These are phyloP conservation scores for Pythium vanterpoolii DNA, from an alignment of 352 stramenopile species.

Conservation along the genomic window DNA sequence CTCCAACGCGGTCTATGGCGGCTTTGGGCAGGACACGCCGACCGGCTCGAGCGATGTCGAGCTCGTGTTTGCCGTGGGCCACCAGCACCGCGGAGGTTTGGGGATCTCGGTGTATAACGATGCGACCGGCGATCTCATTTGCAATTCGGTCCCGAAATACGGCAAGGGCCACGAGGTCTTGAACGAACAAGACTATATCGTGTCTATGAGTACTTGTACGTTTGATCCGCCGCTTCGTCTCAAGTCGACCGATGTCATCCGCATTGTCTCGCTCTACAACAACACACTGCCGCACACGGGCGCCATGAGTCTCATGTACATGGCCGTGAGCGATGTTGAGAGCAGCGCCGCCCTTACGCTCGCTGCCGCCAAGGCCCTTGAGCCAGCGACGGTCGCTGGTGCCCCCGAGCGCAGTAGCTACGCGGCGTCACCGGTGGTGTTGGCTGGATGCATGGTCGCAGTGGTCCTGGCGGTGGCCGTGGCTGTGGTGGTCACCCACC, in stretches of 20 bases:
- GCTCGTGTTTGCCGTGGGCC: constrained; percentile 72
- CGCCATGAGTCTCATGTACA: constrained; percentile 78
- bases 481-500: constrained; percentile 28
- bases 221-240: constrained; percentile 72
- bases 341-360: constrained; percentile 11
- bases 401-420: not conserved
- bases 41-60: constrained; percentile 54
- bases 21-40: constrained; percentile 15
- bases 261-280: constrained; percentile 78
- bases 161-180: constrained; percentile 49
- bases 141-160: constrained; percentile 62
- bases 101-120: constrained; percentile 78
- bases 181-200: constrained; percentile 71
- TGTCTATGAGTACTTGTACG: constrained; percentile 71
- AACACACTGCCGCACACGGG: constrained; percentile 73
- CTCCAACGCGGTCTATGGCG: constrained; percentile 23
- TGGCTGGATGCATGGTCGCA: constrained; percentile 27
- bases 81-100: constrained; percentile 71
- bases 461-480: constrained; percentile 18
- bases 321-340: constrained; percentile 59
- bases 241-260: constrained; percentile 63
- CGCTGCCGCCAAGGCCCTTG: constrained; percentile 13
- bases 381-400: not conserved
- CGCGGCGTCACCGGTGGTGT: constrained; percentile 16
- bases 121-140: constrained; percentile 58